Base-by-base conservation (phyloP, 176 grass and related monocot genomes). In the Carex littledalei region DNA sequence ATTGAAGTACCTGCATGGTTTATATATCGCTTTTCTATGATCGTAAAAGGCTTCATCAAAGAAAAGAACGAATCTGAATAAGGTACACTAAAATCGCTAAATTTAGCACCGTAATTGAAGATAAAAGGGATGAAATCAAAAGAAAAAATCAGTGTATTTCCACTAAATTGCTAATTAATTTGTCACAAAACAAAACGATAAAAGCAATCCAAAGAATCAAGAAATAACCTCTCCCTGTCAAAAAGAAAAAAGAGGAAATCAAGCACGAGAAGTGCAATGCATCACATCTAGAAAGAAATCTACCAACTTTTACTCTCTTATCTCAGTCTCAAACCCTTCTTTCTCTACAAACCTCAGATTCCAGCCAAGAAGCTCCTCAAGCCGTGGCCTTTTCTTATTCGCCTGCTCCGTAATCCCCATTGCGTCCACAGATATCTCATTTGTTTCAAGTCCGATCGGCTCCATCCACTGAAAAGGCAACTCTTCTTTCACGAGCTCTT, bases 191-290 rank as follows among this genome's bases (percentile, higher is more conserved):
- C n/a, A 63, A 50, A 45, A 41, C 7, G 79, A 62, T 35, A 31
- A 83, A 35, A 68, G 34, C 6, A 45, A 43, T 63, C 12, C 17
- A 82, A 78, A 83, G 61, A 83, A 83, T 83, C 11, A 83, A 83
- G 61, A 68, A 69, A 83, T 67, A 32, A 26, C 58, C 58, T 65
- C 61, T 67, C 64, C 22, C 1, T 69, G 14, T 83, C 43, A 67
- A 52, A 83, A 83, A 83, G 64, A 54, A 82, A 82, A 64, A 52
- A 83, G 64, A 83, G 43, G 43, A 83, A 68, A 83, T 83, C 81
- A 65, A 68, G 81, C 45, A 83, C 64, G 62, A 83, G 64, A 83
- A 68, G 61, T 52, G 61, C 81, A 52, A 45, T 52, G 63, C 63
- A 63, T 31, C 62, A 62, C 47, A 53, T 56, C 22, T 54, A 78